These are phyloP conservation scores for Dictyostelium discoideum DNA, from an alignment of 78 protist species.

Conservation along the genomic window dicty_2.7 NC_007088.5:1148001-1148500, in stretches of 20 bases:
- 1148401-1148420: background rate
- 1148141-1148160: too few species aligned
- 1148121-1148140: too few species aligned
- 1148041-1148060: background rate
- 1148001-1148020: background rate
- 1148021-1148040: background rate
- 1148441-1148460: background rate
- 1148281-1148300: too few species aligned
- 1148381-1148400: background rate
- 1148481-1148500: slow-evolving; percentile 8
- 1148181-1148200: too few species aligned
- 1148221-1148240: too few species aligned
- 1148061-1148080: too few species aligned
- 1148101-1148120: too few species aligned
- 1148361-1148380: background rate
- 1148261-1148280: too few species aligned
- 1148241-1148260: too few species aligned
- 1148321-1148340: background rate
- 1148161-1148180: too few species aligned
- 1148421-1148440: background rate
- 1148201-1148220: too few species aligned
- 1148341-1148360: slow-evolving; percentile 18
- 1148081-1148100: too few species aligned
- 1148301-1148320: background rate
- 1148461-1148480: slow-evolving; percentile 4